A percentile compares a stretch with the other conserved stretches of the same genome.
phyloP scores from a whole-genome alignment of 225 moss, liverwort and hornwort genomes.

The Bryum argenteum region DNA sequence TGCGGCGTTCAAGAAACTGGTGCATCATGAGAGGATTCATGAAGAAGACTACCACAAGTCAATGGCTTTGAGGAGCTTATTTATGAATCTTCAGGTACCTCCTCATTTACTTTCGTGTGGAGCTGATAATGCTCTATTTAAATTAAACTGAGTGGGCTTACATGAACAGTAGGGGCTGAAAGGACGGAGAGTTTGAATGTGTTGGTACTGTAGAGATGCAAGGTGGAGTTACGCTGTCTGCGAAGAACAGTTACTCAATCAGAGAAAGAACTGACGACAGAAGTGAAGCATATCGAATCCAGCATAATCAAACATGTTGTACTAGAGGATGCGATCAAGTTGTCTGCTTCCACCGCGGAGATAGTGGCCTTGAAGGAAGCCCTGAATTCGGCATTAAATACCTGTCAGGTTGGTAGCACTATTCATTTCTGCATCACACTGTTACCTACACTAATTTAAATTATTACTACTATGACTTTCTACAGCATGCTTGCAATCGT shows the following conservation, averaged over 20 bases:
- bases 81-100: constrained; percentile 41
- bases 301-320: constrained; percentile 26
- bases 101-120: too few species aligned
- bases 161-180: too few species aligned
- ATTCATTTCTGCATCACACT: neutral
- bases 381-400: constrained; percentile 47
- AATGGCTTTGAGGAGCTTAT: constrained; percentile 20
- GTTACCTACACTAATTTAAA: too few species aligned
- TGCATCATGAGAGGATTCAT: constrained; percentile 37
- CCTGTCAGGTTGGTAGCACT: constrained; percentile 52
- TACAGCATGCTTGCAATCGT: too few species aligned
- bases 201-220: constrained; percentile 48
- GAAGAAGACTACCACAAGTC: constrained; percentile 20
- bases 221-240: constrained; percentile 34
- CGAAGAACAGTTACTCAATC: constrained; percentile 11
- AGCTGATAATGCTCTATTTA: too few species aligned
- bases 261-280: constrained; percentile 30
- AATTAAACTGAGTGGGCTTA: too few species aligned
- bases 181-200: neutral
- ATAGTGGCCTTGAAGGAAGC: constrained; percentile 57
- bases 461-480: neutral
- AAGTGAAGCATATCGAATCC: constrained; percentile 45
- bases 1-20: constrained; percentile 27
- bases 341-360: constrained; percentile 33
- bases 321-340: constrained; percentile 24